Evolutionary conservation across 1,139 yeast genomes (phyloP).

Genomic region (Ogataea hybrid): DNA sequence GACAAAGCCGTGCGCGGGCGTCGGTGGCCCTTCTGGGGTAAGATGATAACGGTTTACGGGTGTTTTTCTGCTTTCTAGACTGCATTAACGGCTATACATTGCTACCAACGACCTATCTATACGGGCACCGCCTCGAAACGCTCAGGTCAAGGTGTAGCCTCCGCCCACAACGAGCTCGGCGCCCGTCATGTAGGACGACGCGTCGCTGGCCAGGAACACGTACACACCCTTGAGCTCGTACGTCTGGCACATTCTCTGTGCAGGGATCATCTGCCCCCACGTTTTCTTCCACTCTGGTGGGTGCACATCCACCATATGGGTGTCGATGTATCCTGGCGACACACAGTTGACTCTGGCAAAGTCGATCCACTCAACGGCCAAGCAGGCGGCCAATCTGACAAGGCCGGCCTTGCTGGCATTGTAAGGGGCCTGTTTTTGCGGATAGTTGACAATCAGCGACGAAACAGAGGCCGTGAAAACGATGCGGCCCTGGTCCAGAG

Average conservation of each 20-base stretch:
- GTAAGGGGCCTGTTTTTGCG: constrained; percentile 83
- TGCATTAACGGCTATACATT: neutral
- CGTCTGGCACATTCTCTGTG: constrained; percentile 73
- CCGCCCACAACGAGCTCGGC: constrained; percentile 78
- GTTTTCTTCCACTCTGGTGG: constrained; percentile 47
- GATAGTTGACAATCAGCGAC: constrained; percentile 79
- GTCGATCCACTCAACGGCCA: constrained; percentile 87
- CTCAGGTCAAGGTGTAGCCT: constrained; percentile 42
- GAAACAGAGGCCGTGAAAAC: constrained; percentile 86
- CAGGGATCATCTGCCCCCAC: constrained; percentile 70
- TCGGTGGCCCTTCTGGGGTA: too few species aligned
- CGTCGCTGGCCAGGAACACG: constrained; percentile 76
- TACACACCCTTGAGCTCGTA: constrained; percentile 83
- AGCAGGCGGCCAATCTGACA: constrained; percentile 67
- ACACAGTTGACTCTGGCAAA: constrained; percentile 81
- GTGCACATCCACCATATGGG: constrained; percentile 61
- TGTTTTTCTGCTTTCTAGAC: neutral
- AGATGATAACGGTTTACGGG: too few species aligned
- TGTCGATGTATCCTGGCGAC: constrained; percentile 79
- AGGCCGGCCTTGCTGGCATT: constrained; percentile 87
- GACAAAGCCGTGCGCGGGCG: too few species aligned
- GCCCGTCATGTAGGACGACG: constrained; percentile 80
- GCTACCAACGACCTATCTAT: neutral
- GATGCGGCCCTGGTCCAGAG: constrained; percentile 56
- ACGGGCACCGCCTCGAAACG: neutral